A percentile compares a stretch with the other conserved stretches of the same genome.
These are phyloP conservation scores for Botrytis paeoniae DNA, from an alignment of 2,329 filamentous ascomycete species.

Conservation along the genomic window DNA sequence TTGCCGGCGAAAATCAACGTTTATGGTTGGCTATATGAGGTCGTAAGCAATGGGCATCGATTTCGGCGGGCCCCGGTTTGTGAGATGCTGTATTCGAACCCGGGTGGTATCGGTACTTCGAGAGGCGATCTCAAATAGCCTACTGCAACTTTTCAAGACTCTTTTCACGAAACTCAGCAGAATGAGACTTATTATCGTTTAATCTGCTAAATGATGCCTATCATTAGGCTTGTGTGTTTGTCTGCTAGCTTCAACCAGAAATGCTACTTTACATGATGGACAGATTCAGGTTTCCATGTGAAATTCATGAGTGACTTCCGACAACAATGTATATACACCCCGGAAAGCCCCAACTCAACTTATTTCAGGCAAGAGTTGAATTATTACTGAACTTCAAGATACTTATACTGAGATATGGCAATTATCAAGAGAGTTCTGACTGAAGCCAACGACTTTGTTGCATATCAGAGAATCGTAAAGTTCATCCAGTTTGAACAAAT, in stretches of 20 bases:
- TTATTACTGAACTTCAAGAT: background rate
- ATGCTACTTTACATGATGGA: rapidly evolving
- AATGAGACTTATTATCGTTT: background rate
- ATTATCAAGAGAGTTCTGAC: background rate
- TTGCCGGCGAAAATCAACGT: background rate
- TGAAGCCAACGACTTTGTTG: background rate
- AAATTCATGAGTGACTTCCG: background rate
- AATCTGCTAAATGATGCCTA: background rate
- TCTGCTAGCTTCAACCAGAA: background rate
- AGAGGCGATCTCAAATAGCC: background rate
- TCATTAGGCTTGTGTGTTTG: background rate
- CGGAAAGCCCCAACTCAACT: background rate
- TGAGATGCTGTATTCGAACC: background rate
- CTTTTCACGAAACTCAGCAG: background rate
- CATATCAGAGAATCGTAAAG: background rate
- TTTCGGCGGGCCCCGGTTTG: background rate
- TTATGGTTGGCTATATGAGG: background rate
- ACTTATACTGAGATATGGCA: background rate
- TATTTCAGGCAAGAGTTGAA: background rate
- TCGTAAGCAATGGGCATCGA: background rate
- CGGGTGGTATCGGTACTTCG: background rate
- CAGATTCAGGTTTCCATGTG: background rate
- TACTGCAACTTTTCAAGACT: background rate
- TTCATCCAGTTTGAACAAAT: background rate
- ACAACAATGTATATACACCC: background rate